phyloP scores from a whole-genome alignment of 2,329 filamentous ascomycete genomes.

The Alternaria sp. region DNA sequence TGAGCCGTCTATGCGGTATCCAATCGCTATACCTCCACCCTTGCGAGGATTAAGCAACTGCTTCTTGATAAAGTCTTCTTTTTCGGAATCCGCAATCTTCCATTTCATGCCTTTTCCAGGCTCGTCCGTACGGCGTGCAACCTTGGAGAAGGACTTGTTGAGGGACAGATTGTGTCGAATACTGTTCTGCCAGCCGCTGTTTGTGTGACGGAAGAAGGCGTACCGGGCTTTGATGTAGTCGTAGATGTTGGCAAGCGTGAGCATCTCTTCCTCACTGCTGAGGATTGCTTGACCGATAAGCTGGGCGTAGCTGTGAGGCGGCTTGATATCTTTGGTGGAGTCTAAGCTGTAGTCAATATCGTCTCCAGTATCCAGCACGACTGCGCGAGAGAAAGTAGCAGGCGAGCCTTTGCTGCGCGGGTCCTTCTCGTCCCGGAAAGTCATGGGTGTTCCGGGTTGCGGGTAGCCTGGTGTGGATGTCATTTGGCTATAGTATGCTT shows the following conservation, averaged over 20 bases:
- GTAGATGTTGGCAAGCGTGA: conserved; percentile 93
- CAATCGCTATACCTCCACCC: conserved; percentile 41
- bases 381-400: conserved; percentile 58
- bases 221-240: conserved; percentile 90
- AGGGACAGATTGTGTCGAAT: conserved; percentile 96
- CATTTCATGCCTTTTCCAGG: conserved; percentile 99
- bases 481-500: conserved; percentile 45
- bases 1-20: conserved; percentile 64
- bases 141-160: conserved; percentile 94
- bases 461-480: conserved; percentile 50
- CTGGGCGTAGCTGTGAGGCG: conserved; percentile 94
- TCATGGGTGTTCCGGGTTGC: conserved; percentile 47
- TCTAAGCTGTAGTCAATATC: conserved; percentile 81
- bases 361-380: conserved; percentile 63
- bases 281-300: conserved; percentile 97
- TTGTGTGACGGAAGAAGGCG: conserved; percentile 86
- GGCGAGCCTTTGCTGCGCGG: conserved; percentile 57
- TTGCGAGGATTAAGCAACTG: conserved; percentile 58
- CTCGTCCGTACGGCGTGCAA: conserved; percentile 89
- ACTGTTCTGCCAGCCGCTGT: conserved; percentile 96
- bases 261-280: conserved; percentile 82
- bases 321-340: conserved; percentile 88
- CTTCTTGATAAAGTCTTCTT: conserved; percentile 87
- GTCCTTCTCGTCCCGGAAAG: conserved; percentile 46
- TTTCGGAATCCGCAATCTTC: conserved; percentile 85